Conservation (phyloP, 306 rosid species). For the Prunus davidiana region DNA sequence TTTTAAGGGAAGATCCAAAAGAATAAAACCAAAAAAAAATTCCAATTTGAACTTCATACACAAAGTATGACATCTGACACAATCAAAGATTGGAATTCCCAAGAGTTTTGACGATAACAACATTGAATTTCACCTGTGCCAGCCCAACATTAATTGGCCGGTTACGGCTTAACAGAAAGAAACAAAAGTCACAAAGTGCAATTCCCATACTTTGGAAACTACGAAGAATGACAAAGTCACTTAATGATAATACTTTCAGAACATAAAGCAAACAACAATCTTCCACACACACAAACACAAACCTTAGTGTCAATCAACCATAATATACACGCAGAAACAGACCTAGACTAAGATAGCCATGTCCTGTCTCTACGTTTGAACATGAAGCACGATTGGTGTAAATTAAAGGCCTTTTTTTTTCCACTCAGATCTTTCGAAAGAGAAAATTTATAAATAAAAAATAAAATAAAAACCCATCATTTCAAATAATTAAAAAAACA, state of each 20-base stretch:
- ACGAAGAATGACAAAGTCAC: background rate
- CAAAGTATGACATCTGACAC: background rate
- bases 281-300: background rate
- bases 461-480: background rate
- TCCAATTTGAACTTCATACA: background rate
- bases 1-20: background rate
- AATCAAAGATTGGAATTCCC: conserved; percentile 12
- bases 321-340: background rate
- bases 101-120: background rate
- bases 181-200: background rate
- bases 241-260: background rate
- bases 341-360: background rate
- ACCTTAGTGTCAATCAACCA: background rate
- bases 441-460: background rate
- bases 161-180: background rate
- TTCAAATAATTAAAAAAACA: background rate
- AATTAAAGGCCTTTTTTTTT: background rate
- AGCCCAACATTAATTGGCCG: background rate
- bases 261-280: background rate
- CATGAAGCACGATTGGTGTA: background rate
- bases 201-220: conserved; percentile 7
- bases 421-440: background rate
- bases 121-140: background rate
- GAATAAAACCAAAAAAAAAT: background rate
- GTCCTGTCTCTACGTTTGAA: background rate